A percentile compares a stretch with the other conserved stretches of the same genome.
Evolutionary conservation across 805 yeast genomes (phyloP).

Genomic region (Metschnikowia peoriensis): DNA sequence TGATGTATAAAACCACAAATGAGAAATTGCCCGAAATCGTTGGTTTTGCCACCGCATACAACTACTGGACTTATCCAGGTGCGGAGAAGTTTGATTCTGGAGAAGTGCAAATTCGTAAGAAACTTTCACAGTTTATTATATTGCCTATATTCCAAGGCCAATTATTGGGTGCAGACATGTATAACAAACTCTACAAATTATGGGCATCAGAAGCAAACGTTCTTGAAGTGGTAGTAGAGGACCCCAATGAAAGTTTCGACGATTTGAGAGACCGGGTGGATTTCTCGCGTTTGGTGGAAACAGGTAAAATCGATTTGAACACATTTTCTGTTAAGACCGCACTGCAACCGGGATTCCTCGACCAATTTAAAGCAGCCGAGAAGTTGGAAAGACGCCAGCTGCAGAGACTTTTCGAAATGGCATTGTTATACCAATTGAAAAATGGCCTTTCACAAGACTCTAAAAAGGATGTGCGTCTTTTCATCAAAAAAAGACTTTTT

Average conservation of each 20-base stretch:
- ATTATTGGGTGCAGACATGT: constrained; percentile 69
- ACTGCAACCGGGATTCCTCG: constrained; percentile 36
- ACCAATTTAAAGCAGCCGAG: constrained; percentile 32
- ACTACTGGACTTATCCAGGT: constrained; percentile 74
- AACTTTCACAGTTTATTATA: constrained; percentile 83
- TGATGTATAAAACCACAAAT: constrained; percentile 38
- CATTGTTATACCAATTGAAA: constrained; percentile 44
- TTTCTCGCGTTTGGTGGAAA: constrained; percentile 31
- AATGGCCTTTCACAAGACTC: constrained; percentile 21
- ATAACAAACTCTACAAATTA: constrained; percentile 49
- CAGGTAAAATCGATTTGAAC: constrained; percentile 9
- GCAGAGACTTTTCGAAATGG: constrained; percentile 75
- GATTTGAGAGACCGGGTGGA: constrained; percentile 86
- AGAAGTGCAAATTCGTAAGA: constrained; percentile 48
- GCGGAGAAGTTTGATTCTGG: constrained; percentile 49
- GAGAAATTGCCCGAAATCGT: constrained; percentile 45
- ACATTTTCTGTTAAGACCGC: constrained; percentile 7
- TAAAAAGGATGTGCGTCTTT: constrained; percentile 47
- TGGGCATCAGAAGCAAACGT: constrained; percentile 58
- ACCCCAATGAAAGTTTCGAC: constrained; percentile 91
- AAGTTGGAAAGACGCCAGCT: constrained; percentile 81
- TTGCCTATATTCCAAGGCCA: constrained; percentile 80
- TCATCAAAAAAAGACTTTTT: constrained; percentile 73
- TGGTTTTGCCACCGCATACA: constrained; percentile 83
- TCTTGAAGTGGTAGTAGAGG: constrained; percentile 83